A percentile compares a stretch with the other conserved stretches of the same genome.
phyloP scores from a whole-genome alignment of 495 filamentous ascomycete genomes.

The Aspergillus olivimuriae region DNA sequence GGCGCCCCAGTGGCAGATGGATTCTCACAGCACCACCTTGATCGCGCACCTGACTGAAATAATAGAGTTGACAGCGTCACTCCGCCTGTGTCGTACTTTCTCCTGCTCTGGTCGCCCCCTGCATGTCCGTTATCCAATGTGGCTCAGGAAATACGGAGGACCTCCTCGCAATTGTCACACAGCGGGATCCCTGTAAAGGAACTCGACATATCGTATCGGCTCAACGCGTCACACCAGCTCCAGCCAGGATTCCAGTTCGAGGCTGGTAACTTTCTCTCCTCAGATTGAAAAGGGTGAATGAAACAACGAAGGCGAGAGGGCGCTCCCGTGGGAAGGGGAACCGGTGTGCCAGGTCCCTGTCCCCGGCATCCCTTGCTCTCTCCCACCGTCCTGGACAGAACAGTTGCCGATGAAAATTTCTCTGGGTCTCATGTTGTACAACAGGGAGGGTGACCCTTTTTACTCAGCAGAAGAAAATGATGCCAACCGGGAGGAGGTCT shows the following conservation, averaged over 20 bases:
- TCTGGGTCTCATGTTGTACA: neutral
- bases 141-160: conserved; percentile 4
- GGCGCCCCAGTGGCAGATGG: too few relatives aligned
- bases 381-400: neutral
- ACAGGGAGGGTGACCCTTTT: neutral
- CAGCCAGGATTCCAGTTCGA: neutral
- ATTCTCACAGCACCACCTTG: neutral
- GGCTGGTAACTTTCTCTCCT: neutral
- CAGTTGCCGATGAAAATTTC: neutral
- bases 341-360: neutral
- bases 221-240: neutral
- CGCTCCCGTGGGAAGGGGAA: neutral
- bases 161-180: too few relatives aligned
- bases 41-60: neutral
- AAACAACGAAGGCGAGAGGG: neutral
- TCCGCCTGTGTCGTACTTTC: conserved; percentile 9
- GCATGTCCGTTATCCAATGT: conserved; percentile 20
- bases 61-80: conserved; percentile 1
- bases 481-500: neutral
- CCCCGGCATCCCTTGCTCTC: conserved; percentile 7
- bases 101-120: conserved; percentile 6
- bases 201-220: conserved; percentile 12
- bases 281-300: neutral
- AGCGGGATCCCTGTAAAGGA: conserved; percentile 2
- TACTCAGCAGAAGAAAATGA: neutral